These are phyloP conservation scores for Epichloe brachyelytri DNA, from an alignment of 2,329 filamentous ascomycete species.

Conservation along the genomic window DNA sequence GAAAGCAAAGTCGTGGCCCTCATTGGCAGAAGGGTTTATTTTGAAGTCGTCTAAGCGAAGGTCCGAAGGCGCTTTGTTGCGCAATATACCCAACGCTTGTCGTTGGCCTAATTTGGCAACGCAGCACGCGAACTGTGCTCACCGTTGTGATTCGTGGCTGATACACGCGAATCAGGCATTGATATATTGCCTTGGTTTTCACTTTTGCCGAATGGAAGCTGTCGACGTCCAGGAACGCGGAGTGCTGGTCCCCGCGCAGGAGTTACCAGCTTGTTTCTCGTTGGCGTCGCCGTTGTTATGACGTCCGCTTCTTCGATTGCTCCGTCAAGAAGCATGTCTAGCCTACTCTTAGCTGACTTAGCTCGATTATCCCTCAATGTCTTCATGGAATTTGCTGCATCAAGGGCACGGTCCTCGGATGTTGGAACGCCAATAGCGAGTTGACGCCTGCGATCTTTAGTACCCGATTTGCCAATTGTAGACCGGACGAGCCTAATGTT, in stretches of 20 bases:
- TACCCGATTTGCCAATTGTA: conserved; percentile 11
- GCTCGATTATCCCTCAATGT: background rate
- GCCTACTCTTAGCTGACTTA: conserved; percentile 14
- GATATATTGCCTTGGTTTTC: conserved; percentile 6
- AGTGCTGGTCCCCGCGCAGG: conserved; percentile 7
- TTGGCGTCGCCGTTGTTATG: background rate
- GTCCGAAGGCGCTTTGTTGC: conserved; percentile 41
- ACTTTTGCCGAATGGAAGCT: conserved; percentile 26
- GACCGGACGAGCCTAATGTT: conserved; percentile 18
- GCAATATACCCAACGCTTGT: conserved; percentile 27
- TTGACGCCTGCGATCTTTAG: background rate
- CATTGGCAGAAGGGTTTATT: conserved; percentile 60
- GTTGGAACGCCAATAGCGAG: background rate
- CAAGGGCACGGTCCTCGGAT: conserved; percentile 34
- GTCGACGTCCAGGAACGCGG: conserved; percentile 26
- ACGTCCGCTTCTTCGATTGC: background rate
- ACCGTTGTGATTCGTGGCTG: background rate
- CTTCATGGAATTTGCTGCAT: background rate
- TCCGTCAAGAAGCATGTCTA: conserved; percentile 22
- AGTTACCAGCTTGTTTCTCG: background rate
- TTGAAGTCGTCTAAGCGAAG: conserved; percentile 66
- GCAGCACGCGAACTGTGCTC: background rate
- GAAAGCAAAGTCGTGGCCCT: conserved; percentile 60
- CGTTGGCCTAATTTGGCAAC: background rate
- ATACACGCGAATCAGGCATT: background rate